Percentiles rank a stretch among this genome's conserved stretches.
Conservation (phyloP, 2,329 filamentous ascomycete species). For the Pyrenophora seminiperda region DNA sequence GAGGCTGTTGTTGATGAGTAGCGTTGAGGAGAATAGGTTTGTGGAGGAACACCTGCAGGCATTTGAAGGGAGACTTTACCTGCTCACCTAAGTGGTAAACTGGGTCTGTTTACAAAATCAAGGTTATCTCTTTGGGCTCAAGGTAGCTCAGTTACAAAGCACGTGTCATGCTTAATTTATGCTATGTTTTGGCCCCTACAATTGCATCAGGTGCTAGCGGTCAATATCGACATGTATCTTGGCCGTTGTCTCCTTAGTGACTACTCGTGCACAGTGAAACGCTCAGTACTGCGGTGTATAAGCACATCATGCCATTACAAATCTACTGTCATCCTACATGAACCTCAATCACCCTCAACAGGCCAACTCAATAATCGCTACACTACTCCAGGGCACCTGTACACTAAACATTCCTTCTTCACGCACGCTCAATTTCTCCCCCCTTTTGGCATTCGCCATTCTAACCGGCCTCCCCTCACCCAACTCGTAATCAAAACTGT, state of each 20-base stretch:
- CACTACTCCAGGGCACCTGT: slow-evolving; percentile 8
- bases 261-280: too few relatives aligned
- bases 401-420: slow-evolving; percentile 5
- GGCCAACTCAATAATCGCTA: not conserved
- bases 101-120: too few relatives aligned
- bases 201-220: too few relatives aligned
- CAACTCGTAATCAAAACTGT: slow-evolving; percentile 66
- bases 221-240: too few relatives aligned
- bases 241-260: too few relatives aligned
- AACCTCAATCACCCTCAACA: not conserved
- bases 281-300: not conserved
- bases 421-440: slow-evolving; percentile 50
- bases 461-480: slow-evolving; percentile 60
- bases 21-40: slow-evolving; percentile 21
- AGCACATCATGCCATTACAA: too few relatives aligned
- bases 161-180: too few relatives aligned
- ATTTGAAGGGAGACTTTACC: slow-evolving; percentile 41
- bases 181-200: too few relatives aligned
- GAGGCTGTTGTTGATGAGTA: slow-evolving; percentile 33
- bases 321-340: too few relatives aligned
- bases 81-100: slow-evolving; percentile 13
- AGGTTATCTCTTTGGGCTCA: too few relatives aligned
- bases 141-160: too few relatives aligned
- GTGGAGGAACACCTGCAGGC: slow-evolving; percentile 28
- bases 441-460: slow-evolving; percentile 60